Conservation (phyloP, 176 grass and related monocot genomes). For the Oryza meyeriana region DNA sequence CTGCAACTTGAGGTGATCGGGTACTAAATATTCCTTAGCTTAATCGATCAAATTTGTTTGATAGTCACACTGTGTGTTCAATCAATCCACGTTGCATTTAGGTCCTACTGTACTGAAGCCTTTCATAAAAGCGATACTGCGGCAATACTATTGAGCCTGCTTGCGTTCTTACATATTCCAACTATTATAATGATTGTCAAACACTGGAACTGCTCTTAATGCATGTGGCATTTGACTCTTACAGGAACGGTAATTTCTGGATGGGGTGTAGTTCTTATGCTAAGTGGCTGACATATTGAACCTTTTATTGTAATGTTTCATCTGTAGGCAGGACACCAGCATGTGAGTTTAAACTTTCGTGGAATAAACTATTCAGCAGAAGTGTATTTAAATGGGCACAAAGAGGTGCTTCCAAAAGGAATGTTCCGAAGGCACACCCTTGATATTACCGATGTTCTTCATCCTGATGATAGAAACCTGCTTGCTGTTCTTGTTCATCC, state of each 20-base stretch:
- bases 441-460: slow-evolving; percentile 80
- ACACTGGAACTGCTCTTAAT: slow-evolving; percentile 15
- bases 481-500: slow-evolving; percentile 91
- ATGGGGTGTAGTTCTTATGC: neutral
- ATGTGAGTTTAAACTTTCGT: slow-evolving; percentile 83
- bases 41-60: neutral
- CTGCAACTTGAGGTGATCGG: neutral
- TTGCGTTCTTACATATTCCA: slow-evolving; percentile 2
- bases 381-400: slow-evolving; percentile 83
- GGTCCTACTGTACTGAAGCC: neutral
- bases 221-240: neutral
- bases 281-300: neutral
- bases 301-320: neutral
- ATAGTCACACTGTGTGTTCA: neutral
- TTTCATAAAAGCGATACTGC: neutral
- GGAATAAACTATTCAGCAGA: slow-evolving; percentile 96
- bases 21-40: neutral
- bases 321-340: slow-evolving; percentile 70
- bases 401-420: slow-evolving; percentile 83
- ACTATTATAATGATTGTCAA: neutral
- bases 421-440: slow-evolving; percentile 94
- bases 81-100: slow-evolving; percentile 7
- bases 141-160: neutral
- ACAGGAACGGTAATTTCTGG: neutral
- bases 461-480: slow-evolving; percentile 75